Evolutionary conservation across 2,329 filamentous ascomycete species (phyloP).

Genomic region (Aspergillus sp.): DNA sequence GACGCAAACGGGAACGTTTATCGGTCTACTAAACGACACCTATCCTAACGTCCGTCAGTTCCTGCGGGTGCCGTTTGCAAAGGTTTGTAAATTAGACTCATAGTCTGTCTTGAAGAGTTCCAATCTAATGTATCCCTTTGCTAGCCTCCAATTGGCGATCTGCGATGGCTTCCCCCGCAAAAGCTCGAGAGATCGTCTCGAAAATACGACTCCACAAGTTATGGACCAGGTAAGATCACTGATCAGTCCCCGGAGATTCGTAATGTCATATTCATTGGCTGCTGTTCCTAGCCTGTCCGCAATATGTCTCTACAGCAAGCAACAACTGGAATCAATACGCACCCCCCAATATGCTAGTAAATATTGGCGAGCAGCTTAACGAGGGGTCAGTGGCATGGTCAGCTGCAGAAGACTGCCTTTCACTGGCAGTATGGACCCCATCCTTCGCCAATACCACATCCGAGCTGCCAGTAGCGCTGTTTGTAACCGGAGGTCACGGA

Average conservation of each 20-base stretch:
- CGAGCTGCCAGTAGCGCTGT: constrained; percentile 21
- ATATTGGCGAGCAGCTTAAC: constrained; percentile 13
- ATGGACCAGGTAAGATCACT: neutral
- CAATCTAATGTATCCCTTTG: neutral
- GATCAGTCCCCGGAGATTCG: neutral
- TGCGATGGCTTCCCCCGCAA: constrained; percentile 27
- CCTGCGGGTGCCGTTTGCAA: constrained; percentile 37
- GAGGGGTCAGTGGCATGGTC: constrained; percentile 15
- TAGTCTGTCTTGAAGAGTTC: neutral
- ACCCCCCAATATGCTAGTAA: constrained; percentile 4
- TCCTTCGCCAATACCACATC: constrained; percentile 14
- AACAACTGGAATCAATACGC: neutral
- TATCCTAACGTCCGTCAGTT: constrained; percentile 38
- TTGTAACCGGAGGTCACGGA: constrained; percentile 22
- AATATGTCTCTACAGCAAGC: constrained; percentile 16
- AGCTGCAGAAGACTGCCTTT: constrained; percentile 43
- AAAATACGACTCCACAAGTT: constrained; percentile 21
- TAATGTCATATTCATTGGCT: neutral
- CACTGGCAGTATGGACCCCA: constrained; percentile 44
- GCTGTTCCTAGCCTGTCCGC: constrained; percentile 19
- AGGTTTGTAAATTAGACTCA: constrained; percentile 7
- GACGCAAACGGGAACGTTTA: constrained; percentile 19
- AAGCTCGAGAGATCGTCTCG: constrained; percentile 9
- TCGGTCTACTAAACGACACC: constrained; percentile 31
- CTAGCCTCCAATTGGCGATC: neutral